These are phyloP conservation scores for Pholiota molesta DNA, from an alignment of 768 basidiomycete species.

Conservation along the genomic window DNA sequence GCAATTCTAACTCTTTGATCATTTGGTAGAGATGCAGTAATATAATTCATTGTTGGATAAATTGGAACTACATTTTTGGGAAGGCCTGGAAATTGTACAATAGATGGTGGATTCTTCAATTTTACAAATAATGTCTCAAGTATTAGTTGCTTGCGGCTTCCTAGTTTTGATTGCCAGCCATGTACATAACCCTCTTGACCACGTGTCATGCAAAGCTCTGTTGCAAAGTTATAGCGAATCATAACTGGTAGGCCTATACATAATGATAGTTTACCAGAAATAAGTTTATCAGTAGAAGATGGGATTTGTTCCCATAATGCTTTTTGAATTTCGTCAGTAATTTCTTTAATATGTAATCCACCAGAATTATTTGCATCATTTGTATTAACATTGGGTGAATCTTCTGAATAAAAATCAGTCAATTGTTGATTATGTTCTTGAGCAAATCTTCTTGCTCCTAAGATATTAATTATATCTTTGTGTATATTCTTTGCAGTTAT, in stretches of 20 bases:
- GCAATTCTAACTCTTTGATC: slow-evolving; percentile 11
- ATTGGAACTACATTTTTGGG: slow-evolving; percentile 37
- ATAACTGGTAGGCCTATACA: slow-evolving; percentile 37
- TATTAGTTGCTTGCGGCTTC: background rate
- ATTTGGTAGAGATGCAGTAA: slow-evolving; percentile 20
- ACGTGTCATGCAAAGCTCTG: slow-evolving; percentile 37
- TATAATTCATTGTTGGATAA: background rate
- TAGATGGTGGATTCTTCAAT: slow-evolving; percentile 24
- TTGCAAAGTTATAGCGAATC: slow-evolving; percentile 32
- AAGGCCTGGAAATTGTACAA: slow-evolving; percentile 27
- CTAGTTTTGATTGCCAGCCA: slow-evolving; percentile 27
- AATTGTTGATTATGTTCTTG: slow-evolving; percentile 25
- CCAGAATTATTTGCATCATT: no score
- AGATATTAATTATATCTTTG: slow-evolving; percentile 34
- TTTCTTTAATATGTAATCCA: no score
- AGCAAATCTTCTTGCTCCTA: slow-evolving; percentile 30
- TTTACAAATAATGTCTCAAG: slow-evolving; percentile 35
- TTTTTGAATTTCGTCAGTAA: no score
- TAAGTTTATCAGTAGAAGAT: background rate
- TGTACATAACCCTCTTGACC: slow-evolving; percentile 35
- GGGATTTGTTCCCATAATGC: no score
- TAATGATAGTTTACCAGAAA: slow-evolving; percentile 31
- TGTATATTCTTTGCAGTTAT: slow-evolving; percentile 35
- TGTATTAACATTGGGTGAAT: background rate
- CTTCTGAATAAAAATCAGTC: slow-evolving; percentile 30